Percentiles rank a stretch among this genome's conserved stretches.
Conservation (phyloP, 1,139 yeast species). For the Candida pseudoviswanathii region DNA sequence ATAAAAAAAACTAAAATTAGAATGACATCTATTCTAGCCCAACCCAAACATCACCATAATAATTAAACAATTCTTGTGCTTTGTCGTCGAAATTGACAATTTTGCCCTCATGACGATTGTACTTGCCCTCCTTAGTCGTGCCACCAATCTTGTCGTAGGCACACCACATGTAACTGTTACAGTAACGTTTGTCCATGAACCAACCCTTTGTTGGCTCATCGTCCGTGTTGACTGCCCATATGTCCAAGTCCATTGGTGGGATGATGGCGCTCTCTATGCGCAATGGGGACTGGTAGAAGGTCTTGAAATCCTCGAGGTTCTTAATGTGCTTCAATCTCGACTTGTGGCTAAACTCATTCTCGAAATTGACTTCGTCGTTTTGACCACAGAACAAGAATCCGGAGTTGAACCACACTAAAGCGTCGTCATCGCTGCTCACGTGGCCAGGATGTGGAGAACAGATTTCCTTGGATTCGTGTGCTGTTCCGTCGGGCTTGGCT, state of each 20-base stretch:
- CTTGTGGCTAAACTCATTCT: constrained; percentile 23
- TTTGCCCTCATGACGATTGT: constrained; percentile 28
- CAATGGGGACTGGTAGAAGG: constrained; percentile 29
- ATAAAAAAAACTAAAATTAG: not conserved
- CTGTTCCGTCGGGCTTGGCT: constrained; percentile 22
- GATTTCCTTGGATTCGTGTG: constrained; percentile 29
- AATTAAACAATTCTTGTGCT: constrained; percentile 27
- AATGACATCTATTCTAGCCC: constrained; percentile 10
- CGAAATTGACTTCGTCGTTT: constrained; percentile 21
- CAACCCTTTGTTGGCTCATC: constrained; percentile 37
- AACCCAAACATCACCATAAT: constrained; percentile 38
- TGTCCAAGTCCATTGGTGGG: constrained; percentile 27
- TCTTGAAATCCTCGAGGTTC: constrained; percentile 25
- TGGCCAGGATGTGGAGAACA: constrained; percentile 46
- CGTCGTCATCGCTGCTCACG: constrained; percentile 33
- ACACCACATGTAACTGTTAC: constrained; percentile 50
- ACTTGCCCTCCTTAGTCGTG: constrained; percentile 22
- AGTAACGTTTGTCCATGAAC: constrained; percentile 35
- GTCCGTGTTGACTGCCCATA: constrained; percentile 24
- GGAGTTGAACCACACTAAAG: constrained; percentile 37
- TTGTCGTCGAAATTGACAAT: constrained; percentile 28
- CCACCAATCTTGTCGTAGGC: constrained; percentile 48
- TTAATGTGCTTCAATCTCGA: constrained; percentile 24
- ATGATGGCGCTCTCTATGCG: constrained; percentile 31
- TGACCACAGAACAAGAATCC: constrained; percentile 23